phyloP scores from a whole-genome alignment of 257 asterid species.

The Solanum verrucosum region DNA sequence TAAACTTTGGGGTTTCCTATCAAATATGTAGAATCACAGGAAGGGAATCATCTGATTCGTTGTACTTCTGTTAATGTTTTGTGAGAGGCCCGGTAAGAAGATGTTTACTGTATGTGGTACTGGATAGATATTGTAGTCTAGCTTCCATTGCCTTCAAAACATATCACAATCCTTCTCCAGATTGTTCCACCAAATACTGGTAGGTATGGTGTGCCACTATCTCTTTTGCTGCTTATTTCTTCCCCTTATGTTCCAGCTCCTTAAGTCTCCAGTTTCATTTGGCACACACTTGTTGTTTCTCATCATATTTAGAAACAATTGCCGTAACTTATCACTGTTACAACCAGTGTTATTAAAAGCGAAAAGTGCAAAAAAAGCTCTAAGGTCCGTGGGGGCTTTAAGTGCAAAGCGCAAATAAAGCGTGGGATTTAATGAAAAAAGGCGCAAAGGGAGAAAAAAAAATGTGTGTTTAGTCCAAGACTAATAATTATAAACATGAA shows the following conservation, averaged over 20 bases:
- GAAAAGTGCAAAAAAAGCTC: too few species aligned
- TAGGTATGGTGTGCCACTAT: neutral
- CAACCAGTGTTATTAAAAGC: too few species aligned
- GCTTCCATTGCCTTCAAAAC: neutral
- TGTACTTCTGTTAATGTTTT: neutral
- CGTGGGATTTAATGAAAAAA: too few species aligned
- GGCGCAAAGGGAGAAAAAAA: too few species aligned
- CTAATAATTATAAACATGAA: too few species aligned
- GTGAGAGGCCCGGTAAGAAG: neutral
- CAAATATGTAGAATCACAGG: neutral
- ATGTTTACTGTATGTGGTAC: neutral
- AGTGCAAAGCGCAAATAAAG: too few species aligned
- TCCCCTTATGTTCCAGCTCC: neutral
- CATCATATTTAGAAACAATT: neutral
- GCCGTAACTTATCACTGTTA: neutral
- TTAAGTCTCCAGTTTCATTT: neutral
- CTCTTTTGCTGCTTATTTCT: neutral
- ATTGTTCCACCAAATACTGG: neutral
- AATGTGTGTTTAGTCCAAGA: too few species aligned
- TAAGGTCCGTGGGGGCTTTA: too few species aligned
- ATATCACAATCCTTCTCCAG: neutral
- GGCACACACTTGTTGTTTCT: neutral
- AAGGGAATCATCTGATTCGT: neutral
- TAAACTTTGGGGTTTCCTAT: neutral
- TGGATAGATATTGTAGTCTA: neutral